Percentiles rank a stretch among this genome's conserved stretches.
These are phyloP conservation scores for Arthrobotrys sphaeroides DNA, from an alignment of 2,329 filamentous ascomycete species.

Conservation along the genomic window DNA sequence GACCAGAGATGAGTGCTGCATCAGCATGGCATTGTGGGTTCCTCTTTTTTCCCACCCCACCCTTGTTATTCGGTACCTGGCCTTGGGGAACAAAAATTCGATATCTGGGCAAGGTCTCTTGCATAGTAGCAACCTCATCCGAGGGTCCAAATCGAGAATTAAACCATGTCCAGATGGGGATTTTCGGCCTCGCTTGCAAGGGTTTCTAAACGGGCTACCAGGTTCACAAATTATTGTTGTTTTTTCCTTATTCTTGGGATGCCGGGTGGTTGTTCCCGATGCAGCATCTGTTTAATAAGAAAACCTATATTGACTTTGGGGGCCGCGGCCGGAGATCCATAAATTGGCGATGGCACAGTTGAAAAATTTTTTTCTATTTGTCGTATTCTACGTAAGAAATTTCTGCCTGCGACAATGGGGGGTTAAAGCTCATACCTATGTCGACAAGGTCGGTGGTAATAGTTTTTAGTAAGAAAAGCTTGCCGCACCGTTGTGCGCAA, in stretches of 20 bases:
- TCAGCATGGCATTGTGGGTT: slow-evolving; percentile 44
- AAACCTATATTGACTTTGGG: slow-evolving; percentile 11
- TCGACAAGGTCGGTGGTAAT: slow-evolving; percentile 35
- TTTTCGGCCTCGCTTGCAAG: slow-evolving; percentile 52
- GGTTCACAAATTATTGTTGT: slow-evolving; percentile 43
- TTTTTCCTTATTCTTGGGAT: slow-evolving; percentile 45
- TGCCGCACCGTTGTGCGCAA: slow-evolving; percentile 41
- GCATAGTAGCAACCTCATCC: slow-evolving; percentile 45
- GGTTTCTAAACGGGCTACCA: slow-evolving; percentile 51
- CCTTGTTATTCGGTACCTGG: slow-evolving; percentile 52
- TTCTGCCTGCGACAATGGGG: slow-evolving; percentile 36
- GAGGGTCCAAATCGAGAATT: slow-evolving; percentile 53
- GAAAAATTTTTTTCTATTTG: slow-evolving; percentile 20
- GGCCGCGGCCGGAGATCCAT: slow-evolving; percentile 35
- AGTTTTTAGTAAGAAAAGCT: slow-evolving; percentile 40
- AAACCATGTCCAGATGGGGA: slow-evolving; percentile 52
- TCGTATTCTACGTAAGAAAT: slow-evolving; percentile 25
- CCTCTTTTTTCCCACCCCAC: slow-evolving; percentile 27
- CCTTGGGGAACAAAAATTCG: slow-evolving; percentile 47
- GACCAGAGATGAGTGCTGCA: slow-evolving; percentile 37
- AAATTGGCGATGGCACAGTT: neutral
- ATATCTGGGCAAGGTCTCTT: slow-evolving; percentile 49
- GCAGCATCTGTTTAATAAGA: slow-evolving; percentile 48
- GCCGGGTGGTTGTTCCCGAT: slow-evolving; percentile 52
- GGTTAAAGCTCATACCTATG: slow-evolving; percentile 28